Evolutionary conservation across 2,329 filamentous ascomycete species (phyloP).

Genomic region (Stagonosporopsis chrysanthemi): DNA sequence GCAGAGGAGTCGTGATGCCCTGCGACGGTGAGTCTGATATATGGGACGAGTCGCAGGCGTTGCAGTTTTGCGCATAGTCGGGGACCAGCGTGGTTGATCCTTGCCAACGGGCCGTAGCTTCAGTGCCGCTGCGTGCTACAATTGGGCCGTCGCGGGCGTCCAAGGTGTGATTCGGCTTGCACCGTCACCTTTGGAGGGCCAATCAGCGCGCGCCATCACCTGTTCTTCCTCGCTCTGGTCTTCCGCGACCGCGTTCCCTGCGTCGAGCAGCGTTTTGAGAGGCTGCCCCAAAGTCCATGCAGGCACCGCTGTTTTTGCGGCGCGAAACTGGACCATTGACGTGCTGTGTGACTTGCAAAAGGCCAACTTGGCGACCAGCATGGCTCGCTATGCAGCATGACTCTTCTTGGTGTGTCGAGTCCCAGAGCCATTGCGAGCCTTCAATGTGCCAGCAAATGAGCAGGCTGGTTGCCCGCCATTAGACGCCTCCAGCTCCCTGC

Average conservation of each 20-base stretch:
- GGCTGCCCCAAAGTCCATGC: slow-evolving; percentile 40
- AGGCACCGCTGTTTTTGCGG: slow-evolving; percentile 45
- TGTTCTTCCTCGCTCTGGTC: slow-evolving; percentile 31
- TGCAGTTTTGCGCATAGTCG: slow-evolving; percentile 18
- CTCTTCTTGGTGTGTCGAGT: slow-evolving; percentile 39
- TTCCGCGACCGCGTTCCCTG: slow-evolving; percentile 34
- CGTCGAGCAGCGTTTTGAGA: slow-evolving; percentile 32
- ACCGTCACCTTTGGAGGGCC: slow-evolving; percentile 20
- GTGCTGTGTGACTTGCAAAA: slow-evolving; percentile 34
- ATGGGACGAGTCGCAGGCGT: slow-evolving; percentile 18
- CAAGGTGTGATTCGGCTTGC: slow-evolving; percentile 24
- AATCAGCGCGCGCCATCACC: slow-evolving; percentile 24
- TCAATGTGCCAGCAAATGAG: slow-evolving; percentile 39
- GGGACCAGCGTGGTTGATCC: slow-evolving; percentile 26
- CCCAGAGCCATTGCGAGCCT: slow-evolving; percentile 38
- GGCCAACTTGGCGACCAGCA: slow-evolving; percentile 43
- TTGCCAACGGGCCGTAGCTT: slow-evolving; percentile 37
- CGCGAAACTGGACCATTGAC: slow-evolving; percentile 45
- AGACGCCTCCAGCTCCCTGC: slow-evolving; percentile 42
- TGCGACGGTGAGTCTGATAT: slow-evolving; percentile 15
- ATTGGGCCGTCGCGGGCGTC: slow-evolving; percentile 14
- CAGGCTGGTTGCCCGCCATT: slow-evolving; percentile 39
- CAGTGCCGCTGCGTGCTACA: slow-evolving; percentile 13
- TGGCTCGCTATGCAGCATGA: slow-evolving; percentile 28
- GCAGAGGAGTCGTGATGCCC: slow-evolving; percentile 6